These are phyloP conservation scores for Trichoderma breve DNA, from an alignment of 2,329 filamentous ascomycete genomes.

Conservation along the genomic window DNA sequence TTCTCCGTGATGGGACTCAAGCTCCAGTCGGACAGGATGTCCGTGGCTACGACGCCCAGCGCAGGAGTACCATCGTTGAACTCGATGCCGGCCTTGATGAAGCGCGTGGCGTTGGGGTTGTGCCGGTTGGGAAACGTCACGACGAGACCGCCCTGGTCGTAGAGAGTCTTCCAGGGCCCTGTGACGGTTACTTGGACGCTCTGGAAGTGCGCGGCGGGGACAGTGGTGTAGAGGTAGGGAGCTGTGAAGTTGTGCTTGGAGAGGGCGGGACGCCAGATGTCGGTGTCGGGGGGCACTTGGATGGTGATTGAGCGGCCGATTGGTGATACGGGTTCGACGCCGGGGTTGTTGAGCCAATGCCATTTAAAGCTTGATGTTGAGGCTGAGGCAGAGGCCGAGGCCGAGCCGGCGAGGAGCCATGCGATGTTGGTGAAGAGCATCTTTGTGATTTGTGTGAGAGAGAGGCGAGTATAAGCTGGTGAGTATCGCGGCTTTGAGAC, in stretches of 20 bases:
- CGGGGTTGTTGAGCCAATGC: conserved; percentile 20
- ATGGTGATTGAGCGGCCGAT: conserved; percentile 19
- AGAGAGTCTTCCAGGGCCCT: conserved; percentile 23
- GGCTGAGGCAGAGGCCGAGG: not conserved
- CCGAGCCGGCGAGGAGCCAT: not conserved
- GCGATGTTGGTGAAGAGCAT: conserved; percentile 3
- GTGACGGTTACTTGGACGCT: conserved; percentile 23
- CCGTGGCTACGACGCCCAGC: conserved; percentile 23
- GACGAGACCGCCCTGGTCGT: conserved; percentile 25
- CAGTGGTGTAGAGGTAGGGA: conserved; percentile 22
- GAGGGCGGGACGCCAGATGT: conserved; percentile 23
- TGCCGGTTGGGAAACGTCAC: conserved; percentile 16
- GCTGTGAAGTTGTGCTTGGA: conserved; percentile 23
- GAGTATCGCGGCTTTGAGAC: not conserved
- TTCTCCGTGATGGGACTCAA: conserved; percentile 21
- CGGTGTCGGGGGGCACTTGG: conserved; percentile 23
- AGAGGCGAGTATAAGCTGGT: not conserved
- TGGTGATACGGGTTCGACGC: conserved; percentile 18
- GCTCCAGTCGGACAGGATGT: conserved; percentile 24
- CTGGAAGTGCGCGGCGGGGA: conserved; percentile 16
- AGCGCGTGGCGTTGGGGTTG: conserved; percentile 13
- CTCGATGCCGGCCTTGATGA: conserved; percentile 25
- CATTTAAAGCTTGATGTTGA: not conserved
- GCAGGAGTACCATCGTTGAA: conserved; percentile 22
- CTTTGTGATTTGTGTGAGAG: not conserved